phyloP scores from a whole-genome alignment of 2,329 filamentous ascomycete genomes.

The Cladosporium colombiae region DNA sequence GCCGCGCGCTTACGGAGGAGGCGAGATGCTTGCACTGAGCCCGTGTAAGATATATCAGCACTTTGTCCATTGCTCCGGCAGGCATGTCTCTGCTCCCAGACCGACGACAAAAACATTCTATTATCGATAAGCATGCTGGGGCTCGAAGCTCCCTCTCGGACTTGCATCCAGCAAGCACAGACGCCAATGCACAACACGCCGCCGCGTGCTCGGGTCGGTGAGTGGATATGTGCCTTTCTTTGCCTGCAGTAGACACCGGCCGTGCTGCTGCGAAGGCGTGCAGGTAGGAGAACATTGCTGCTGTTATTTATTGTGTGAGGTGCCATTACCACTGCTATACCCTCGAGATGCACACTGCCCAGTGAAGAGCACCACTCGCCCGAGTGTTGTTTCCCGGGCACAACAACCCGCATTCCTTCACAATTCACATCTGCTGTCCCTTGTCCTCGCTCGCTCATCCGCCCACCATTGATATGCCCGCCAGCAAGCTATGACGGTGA shows the following conservation, averaged over 20 bases:
- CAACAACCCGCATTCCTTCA: conserved; percentile 16
- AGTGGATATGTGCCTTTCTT: not conserved
- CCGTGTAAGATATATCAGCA: not conserved
- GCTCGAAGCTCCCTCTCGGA: not conserved
- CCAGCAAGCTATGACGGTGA: conserved; percentile 23
- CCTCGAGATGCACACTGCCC: not conserved
- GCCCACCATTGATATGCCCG: conserved; percentile 14
- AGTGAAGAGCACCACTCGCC: not conserved
- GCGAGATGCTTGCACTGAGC: not conserved
- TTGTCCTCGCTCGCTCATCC: not conserved
- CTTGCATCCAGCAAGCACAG: not conserved
- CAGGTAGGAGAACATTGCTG: not conserved
- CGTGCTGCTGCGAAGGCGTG: not conserved
- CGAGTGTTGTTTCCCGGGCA: conserved; percentile 16
- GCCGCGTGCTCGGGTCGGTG: conserved; percentile 10
- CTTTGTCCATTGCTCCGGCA: not conserved
- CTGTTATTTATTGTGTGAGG: not conserved
- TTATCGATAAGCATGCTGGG: conserved; percentile 6
- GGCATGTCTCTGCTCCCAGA: not conserved
- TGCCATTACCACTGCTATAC: not conserved
- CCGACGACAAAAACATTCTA: not conserved
- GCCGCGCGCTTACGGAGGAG: not conserved
- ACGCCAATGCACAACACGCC: conserved; percentile 1
- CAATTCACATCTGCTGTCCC: not conserved
- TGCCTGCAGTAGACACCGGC: not conserved